These are phyloP conservation scores for Trichopus zeylanicus DNA, from an alignment of 116 monocot genomes.

Conservation along the genomic window DNA sequence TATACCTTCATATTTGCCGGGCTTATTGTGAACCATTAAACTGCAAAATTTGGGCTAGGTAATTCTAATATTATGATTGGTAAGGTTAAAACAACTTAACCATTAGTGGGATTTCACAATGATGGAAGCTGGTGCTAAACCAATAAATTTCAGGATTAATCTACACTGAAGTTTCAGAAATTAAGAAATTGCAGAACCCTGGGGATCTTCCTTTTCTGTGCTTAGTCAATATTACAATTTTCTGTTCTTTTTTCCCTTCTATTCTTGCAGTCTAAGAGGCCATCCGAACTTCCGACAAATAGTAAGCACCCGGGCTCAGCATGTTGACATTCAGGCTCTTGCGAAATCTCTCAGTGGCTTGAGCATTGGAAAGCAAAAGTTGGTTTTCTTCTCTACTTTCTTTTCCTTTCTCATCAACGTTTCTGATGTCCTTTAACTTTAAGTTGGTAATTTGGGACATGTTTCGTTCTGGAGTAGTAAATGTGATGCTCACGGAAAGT, in stretches of 20 bases:
- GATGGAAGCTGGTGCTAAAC: too few species aligned
- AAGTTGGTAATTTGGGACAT: too few species aligned
- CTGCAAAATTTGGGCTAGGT: too few species aligned
- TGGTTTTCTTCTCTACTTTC: slow-evolving; percentile 12
- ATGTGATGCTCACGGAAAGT: too few species aligned
- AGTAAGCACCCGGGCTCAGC: slow-evolving; percentile 27
- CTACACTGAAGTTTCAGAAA: background rate
- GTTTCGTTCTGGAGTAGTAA: too few species aligned
- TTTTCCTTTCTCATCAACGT: background rate
- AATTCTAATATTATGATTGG: too few species aligned
- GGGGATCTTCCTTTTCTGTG: background rate
- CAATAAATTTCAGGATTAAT: too few species aligned
- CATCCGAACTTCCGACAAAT: slow-evolving; percentile 70
- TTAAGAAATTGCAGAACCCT: background rate
- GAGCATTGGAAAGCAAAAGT: slow-evolving; percentile 78
- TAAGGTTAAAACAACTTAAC: too few species aligned
- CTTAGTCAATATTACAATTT: background rate
- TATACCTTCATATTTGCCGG: too few species aligned
- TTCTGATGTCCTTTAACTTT: background rate
- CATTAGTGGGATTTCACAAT: too few species aligned
- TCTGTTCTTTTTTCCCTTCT: background rate
- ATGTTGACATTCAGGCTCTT: slow-evolving; percentile 44
- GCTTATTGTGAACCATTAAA: too few species aligned
- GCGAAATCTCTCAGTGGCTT: slow-evolving; percentile 49
- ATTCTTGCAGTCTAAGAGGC: slow-evolving; percentile 51